These are phyloP conservation scores for Talinum fruticosum DNA, from an alignment of 148 eudicot genomes.

Conservation along the genomic window DNA sequence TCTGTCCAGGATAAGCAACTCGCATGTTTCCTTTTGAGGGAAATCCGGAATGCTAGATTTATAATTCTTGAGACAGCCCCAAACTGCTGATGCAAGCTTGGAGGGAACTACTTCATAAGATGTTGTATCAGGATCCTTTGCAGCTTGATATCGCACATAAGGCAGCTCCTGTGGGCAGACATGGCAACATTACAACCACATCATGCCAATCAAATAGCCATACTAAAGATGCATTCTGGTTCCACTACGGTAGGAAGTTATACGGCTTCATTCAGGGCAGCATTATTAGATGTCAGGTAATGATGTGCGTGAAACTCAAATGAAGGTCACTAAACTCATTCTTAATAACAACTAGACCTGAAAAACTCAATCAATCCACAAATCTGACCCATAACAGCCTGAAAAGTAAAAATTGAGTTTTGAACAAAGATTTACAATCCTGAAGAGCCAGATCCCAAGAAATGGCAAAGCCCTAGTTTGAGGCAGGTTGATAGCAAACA, in stretches of 20 bases:
- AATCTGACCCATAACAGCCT: too few species aligned
- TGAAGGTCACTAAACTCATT: not conserved
- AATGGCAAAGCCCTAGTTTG: too few species aligned
- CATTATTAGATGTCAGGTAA: too few species aligned
- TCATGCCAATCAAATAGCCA: not conserved
- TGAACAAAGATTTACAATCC: too few species aligned
- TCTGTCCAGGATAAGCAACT: slow-evolving; percentile 89
- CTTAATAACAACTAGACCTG: not conserved
- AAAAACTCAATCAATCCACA: not conserved
- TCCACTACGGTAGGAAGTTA: not conserved
- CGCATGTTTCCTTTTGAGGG: slow-evolving; percentile 91
- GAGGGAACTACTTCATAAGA: slow-evolving; percentile 58
- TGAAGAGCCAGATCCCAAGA: too few species aligned
- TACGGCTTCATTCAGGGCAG: not conserved
- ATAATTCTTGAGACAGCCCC: slow-evolving; percentile 60
- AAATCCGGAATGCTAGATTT: slow-evolving; percentile 69
- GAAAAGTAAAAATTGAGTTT: too few species aligned
- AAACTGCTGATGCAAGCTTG: slow-evolving; percentile 80
- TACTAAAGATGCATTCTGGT: not conserved
- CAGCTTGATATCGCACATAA: slow-evolving; percentile 65
- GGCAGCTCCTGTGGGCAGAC: slow-evolving; percentile 68
- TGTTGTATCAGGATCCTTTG: slow-evolving; percentile 44
- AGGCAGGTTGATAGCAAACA: too few species aligned
- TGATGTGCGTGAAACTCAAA: not conserved
- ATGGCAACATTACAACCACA: slow-evolving; percentile 15